A percentile compares a stretch with the other conserved stretches of the same genome.
Evolutionary conservation across 1,284 basidiomycete genomes (phyloP).

Genomic region (Microbotryum lychnidis-dioicae): DNA sequence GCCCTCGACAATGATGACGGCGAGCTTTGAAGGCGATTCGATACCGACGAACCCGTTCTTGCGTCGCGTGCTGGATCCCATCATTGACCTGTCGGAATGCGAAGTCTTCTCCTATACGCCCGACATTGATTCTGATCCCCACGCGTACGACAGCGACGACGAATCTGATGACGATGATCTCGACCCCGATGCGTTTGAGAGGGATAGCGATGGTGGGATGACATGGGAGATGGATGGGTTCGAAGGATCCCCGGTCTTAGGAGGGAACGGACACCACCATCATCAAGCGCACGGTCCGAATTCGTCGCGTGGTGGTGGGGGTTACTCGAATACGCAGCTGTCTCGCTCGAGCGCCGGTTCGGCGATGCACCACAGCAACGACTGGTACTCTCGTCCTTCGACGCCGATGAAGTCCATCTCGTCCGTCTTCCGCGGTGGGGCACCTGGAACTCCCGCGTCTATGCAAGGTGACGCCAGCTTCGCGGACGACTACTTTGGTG

Average conservation of each 20-base stretch:
- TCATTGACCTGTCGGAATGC: constrained; percentile 81
- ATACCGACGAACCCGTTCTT: constrained; percentile 66
- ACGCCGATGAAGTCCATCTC: constrained; percentile 27
- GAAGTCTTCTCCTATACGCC: constrained; percentile 94
- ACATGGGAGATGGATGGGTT: constrained; percentile 27
- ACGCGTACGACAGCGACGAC: constrained; percentile 51
- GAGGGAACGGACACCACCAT: background rate
- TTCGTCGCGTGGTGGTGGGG: background rate
- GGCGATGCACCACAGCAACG: background rate
- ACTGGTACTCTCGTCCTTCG: background rate
- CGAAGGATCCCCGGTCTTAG: background rate
- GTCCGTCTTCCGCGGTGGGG: constrained; percentile 13
- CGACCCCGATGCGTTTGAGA: constrained; percentile 37
- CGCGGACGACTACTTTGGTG: constrained; percentile 11
- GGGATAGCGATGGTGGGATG: constrained; percentile 20
- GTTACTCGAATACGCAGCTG: background rate
- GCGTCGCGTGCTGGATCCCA: constrained; percentile 78
- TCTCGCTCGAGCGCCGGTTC: constrained; percentile 7
- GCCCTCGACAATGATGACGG: constrained; percentile 19
- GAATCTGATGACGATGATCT: constrained; percentile 35
- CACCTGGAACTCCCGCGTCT: constrained; percentile 7
- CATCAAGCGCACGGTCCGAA: background rate
- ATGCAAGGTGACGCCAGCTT: background rate
- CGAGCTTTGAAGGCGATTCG: constrained; percentile 21
- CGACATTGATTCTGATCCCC: constrained; percentile 89